Conservation (phyloP, 352 stramenopile genomes). For the Globisporangium perplexum region DNA sequence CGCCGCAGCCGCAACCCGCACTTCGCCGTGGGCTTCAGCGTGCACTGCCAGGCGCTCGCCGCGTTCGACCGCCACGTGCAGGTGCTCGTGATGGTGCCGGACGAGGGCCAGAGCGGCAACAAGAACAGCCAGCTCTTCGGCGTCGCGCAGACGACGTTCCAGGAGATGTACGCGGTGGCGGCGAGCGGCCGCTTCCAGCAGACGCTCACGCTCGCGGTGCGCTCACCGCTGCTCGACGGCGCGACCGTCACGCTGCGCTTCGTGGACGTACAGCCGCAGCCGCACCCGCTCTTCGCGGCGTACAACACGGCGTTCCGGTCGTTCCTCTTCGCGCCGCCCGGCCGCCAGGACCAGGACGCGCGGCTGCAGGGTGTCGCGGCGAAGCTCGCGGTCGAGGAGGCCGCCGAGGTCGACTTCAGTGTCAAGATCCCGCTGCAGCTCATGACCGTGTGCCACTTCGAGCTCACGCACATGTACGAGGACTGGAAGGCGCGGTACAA, state of each 20-base stretch:
- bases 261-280: conserved; percentile 33
- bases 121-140: conserved; percentile 64
- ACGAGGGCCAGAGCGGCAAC: conserved; percentile 59
- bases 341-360: conserved; percentile 36
- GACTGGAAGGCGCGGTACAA: conserved; percentile 78
- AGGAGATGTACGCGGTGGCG: conserved; percentile 66
- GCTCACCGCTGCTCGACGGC: conserved; percentile 52
- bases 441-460: conserved; percentile 59
- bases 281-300: conserved; percentile 40
- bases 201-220: conserved; percentile 58
- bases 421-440: conserved; percentile 78
- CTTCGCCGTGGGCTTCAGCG: conserved; percentile 64
- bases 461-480: conserved; percentile 68
- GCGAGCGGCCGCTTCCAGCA: conserved; percentile 53
- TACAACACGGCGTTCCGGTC: conserved; percentile 51
- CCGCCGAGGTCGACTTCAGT: conserved; percentile 69
- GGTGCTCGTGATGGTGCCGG: conserved; percentile 74
- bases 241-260: conserved; percentile 64
- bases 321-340: conserved; percentile 64
- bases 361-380: conserved; percentile 37
- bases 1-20: conserved; percentile 52
- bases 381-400: conserved; percentile 75
- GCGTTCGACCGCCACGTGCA: conserved; percentile 63
- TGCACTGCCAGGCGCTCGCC: conserved; percentile 38
- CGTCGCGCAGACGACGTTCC: conserved; percentile 70